phyloP scores from a whole-genome alignment of 1,284 basidiomycete species.

The Kalmanozyma brasiliensis region DNA sequence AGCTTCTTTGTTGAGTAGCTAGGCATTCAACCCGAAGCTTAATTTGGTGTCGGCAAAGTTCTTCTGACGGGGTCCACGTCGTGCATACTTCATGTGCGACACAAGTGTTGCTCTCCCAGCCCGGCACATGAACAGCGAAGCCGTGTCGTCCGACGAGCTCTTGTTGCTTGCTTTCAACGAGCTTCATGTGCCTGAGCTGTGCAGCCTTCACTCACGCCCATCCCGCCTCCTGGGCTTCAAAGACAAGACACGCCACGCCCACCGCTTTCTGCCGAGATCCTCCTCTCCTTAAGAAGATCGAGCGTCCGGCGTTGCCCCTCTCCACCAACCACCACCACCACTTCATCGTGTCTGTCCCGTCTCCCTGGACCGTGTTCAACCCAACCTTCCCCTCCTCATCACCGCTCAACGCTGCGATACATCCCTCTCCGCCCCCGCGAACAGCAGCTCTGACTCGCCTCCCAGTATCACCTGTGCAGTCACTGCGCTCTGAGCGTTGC shows the following conservation, averaged over 20 bases:
- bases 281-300: conserved; percentile 27
- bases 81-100: conserved; percentile 6
- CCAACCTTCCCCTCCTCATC: conserved; percentile 5
- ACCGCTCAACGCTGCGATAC: conserved; percentile 44
- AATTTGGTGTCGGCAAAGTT: conserved; percentile 1
- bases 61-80: conserved; percentile 5
- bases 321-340: conserved; percentile 16
- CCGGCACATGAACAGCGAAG: not conserved
- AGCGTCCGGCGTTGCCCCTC: not conserved
- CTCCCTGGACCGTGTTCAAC: conserved; percentile 27
- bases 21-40: not conserved
- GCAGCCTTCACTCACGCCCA: not conserved
- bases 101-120: conserved; percentile 15
- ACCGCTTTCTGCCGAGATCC: not conserved
- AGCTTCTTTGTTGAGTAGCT: not conserved
- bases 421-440: not conserved
- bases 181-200: not conserved
- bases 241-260: not conserved
- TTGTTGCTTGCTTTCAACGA: not conserved
- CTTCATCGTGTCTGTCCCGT: conserved; percentile 14
- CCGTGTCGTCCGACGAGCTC: conserved; percentile 13
- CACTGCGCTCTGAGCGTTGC: no score
- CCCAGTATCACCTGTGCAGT: no score
- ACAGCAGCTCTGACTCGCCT: not conserved
- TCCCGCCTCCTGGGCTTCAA: not conserved